phyloP scores from a whole-genome alignment of 1,284 basidiomycete species.

The Violaceomyces palustris region DNA sequence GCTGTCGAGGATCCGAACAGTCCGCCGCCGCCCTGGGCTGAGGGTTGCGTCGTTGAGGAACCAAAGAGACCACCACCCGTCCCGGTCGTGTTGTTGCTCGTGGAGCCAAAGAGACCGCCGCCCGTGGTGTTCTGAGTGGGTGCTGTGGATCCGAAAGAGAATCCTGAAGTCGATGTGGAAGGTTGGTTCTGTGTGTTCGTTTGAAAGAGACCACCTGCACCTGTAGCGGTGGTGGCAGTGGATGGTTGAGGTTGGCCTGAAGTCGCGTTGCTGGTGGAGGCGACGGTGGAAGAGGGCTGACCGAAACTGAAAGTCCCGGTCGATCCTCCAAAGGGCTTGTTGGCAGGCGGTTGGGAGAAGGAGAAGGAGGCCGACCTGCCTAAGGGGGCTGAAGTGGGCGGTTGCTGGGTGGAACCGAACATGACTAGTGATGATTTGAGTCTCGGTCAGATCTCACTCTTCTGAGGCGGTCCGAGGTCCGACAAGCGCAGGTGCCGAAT shows the following conservation, averaged over 20 bases:
- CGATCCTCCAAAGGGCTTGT: conserved; percentile 28
- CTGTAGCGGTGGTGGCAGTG: conserved; percentile 4
- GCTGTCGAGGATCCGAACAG: conserved; percentile 3
- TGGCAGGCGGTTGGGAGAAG: conserved; percentile 29
- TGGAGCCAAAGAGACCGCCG: conserved; percentile 2
- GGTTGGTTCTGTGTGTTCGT: too few species aligned
- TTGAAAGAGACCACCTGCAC: conserved; percentile 1
- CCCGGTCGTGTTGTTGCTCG: neutral
- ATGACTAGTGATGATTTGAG: conserved; percentile 9
- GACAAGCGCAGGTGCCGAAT: too few species aligned
- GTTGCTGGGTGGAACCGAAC: conserved; percentile 15
- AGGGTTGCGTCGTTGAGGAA: neutral
- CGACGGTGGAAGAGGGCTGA: neutral
- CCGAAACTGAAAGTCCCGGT: conserved; percentile 26
- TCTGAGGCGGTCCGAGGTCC: too few species aligned
- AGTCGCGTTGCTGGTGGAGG: conserved; percentile 1
- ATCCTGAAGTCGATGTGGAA: conserved; percentile 13
- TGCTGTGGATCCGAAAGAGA: conserved; percentile 18
- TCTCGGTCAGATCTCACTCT: too few species aligned
- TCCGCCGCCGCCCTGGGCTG: neutral
- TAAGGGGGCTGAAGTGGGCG: conserved; percentile 13
- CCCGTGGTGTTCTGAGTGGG: conserved; percentile 9
- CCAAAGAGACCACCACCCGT: conserved; percentile 18
- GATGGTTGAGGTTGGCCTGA: too few species aligned
- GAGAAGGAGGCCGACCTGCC: conserved; percentile 31